Evolutionary conservation across 2,329 filamentous ascomycete genomes (phyloP).

Genomic region (Aspergillus calidoustus): DNA sequence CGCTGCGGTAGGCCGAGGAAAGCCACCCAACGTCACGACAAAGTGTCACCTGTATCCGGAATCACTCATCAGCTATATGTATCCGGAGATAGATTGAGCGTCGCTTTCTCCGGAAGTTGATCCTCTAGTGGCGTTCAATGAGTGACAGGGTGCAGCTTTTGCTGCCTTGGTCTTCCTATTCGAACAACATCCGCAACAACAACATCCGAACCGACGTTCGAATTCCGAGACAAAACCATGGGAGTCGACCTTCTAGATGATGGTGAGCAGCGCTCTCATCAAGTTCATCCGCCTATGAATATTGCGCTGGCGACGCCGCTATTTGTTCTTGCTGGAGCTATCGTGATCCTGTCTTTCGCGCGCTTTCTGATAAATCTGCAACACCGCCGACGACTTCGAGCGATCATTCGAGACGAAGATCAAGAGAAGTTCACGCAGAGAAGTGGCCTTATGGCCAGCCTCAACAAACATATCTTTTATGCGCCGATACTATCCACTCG

Average conservation of each 20-base stretch:
- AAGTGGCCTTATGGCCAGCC: conserved; percentile 21
- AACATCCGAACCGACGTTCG: neutral
- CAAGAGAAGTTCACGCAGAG: conserved; percentile 28
- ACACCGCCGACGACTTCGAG: conserved; percentile 30
- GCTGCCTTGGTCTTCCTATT: conserved; percentile 10
- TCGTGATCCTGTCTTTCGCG: conserved; percentile 31
- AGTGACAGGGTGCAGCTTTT: conserved; percentile 6
- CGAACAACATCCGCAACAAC: neutral
- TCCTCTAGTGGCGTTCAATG: conserved; percentile 1
- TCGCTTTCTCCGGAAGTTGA: neutral
- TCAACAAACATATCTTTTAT: conserved; percentile 50
- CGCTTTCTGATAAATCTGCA: conserved; percentile 29
- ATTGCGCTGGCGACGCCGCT: conserved; percentile 37
- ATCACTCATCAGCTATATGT: conserved; percentile 2
- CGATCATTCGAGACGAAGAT: conserved; percentile 24
- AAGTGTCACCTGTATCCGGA: neutral
- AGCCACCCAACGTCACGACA: conserved; percentile 9
- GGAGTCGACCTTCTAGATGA: conserved; percentile 36
- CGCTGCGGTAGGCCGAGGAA: neutral
- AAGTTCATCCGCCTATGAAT: conserved; percentile 37
- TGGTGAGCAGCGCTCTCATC: conserved; percentile 27
- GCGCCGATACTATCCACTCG: conserved; percentile 72
- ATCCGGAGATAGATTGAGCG: neutral
- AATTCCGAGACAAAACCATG: conserved; percentile 31
- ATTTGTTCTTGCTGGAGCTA: conserved; percentile 32